These are phyloP conservation scores for Oryza glumipatula DNA, from an alignment of 176 grass and related monocot species.

Conservation along the genomic window DNA sequence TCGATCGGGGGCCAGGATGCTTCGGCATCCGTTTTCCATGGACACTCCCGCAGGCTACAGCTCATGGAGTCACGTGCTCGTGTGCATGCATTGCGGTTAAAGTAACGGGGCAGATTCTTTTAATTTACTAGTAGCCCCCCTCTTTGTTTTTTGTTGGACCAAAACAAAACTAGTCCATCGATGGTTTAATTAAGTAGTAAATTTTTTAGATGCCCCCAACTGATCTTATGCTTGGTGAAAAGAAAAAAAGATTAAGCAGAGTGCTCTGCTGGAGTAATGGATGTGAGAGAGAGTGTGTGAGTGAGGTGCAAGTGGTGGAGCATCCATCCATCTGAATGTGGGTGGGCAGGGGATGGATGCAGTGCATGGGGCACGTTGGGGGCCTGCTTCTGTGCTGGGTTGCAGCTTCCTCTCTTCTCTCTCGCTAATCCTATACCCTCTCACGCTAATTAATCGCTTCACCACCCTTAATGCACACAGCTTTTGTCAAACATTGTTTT, in stretches of 20 bases:
- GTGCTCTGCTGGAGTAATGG: conserved; percentile 5
- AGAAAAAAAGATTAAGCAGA: neutral
- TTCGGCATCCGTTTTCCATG: conserved; percentile 43
- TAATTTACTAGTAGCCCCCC: neutral
- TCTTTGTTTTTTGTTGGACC: neutral
- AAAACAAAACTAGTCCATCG: neutral
- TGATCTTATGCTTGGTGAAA: conserved; percentile 16
- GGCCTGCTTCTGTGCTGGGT: conserved; percentile 51
- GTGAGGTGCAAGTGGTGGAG: conserved; percentile 34
- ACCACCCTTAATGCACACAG: conserved; percentile 41
- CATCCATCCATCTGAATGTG: conserved; percentile 45
- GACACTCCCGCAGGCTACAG: conserved; percentile 56
- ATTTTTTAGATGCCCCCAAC: neutral
- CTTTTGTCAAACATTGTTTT: conserved; percentile 62
- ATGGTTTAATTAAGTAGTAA: neutral
- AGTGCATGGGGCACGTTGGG: conserved; percentile 72
- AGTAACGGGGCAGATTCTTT: conserved; percentile 38
- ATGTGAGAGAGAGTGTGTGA: neutral
- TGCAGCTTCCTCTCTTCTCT: conserved; percentile 52
- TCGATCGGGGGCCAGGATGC: conserved; percentile 35
- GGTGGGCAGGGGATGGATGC: conserved; percentile 57
- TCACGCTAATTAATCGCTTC: conserved; percentile 35
- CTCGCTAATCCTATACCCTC: conserved; percentile 41
- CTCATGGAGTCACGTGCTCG: conserved; percentile 58
- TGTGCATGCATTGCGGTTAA: conserved; percentile 36